A percentile compares a stretch with the other conserved stretches of the same genome.
These are phyloP conservation scores for Heterobasidion occidentale DNA, from an alignment of 1,284 basidiomycete species.

Conservation along the genomic window DNA sequence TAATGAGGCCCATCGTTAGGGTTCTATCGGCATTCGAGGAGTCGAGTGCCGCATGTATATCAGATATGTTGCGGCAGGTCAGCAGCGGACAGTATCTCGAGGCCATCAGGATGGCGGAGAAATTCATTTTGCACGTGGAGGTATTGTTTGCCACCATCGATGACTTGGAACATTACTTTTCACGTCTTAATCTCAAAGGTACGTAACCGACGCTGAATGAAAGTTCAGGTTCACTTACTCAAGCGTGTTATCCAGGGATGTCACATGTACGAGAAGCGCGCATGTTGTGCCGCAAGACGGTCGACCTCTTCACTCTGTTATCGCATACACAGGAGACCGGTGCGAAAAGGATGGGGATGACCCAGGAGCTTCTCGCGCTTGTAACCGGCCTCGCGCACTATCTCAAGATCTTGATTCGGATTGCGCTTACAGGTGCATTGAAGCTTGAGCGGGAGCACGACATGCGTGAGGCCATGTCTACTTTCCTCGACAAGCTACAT, in stretches of 20 bases:
- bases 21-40: constrained; percentile 98
- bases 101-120: constrained; percentile 96
- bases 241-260: constrained; percentile 60
- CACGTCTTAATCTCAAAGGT: constrained; percentile 82
- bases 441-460: constrained; percentile 90
- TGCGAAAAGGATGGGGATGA: constrained; percentile 88
- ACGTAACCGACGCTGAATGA: constrained; percentile 12
- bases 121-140: constrained; percentile 98
- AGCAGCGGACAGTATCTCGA: constrained; percentile 95
- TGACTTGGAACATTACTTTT: constrained; percentile 88
- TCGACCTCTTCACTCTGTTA: constrained; percentile 95
- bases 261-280: constrained; percentile 97
- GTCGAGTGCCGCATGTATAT: constrained; percentile 98
- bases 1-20: constrained; percentile 27
- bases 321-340: constrained; percentile 95
- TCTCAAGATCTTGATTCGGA: constrained; percentile 98
- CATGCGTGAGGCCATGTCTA: constrained; percentile 77
- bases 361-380: constrained; percentile 93
- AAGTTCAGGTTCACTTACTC: not conserved
- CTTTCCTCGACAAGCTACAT: constrained; percentile 90
- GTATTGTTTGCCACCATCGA: constrained; percentile 97
- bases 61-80: constrained; percentile 97
- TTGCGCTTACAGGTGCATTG: constrained; percentile 92
- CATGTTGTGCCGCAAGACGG: constrained; percentile 98
- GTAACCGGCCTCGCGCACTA: constrained; percentile 98